Conservation (phyloP, 257 asterid species). For the Penstemon davidsonii region DNA sequence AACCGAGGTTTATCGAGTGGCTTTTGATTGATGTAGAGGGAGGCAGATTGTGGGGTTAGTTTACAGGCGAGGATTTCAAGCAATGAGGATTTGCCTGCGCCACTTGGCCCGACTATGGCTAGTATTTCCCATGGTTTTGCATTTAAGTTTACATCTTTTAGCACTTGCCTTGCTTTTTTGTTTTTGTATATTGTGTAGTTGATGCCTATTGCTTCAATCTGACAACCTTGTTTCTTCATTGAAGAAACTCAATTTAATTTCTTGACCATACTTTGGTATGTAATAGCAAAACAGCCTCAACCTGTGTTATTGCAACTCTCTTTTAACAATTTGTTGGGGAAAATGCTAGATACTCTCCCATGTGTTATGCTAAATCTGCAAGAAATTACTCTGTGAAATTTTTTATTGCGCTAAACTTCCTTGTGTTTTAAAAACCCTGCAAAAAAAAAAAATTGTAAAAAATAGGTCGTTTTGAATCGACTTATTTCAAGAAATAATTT, state of each 20-base stretch:
- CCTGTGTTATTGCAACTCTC: conserved; percentile 16
- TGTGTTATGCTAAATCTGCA: too few relatives aligned
- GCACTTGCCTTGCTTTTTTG: conserved; percentile 38
- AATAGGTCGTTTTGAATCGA: too few relatives aligned
- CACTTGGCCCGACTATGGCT: conserved; percentile 93
- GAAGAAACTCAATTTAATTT: conserved; percentile 33
- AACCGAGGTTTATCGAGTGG: conserved; percentile 60
- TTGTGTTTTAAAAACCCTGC: too few relatives aligned
- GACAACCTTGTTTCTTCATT: conserved; percentile 87
- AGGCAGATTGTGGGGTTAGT: conserved; percentile 52
- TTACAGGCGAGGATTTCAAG: conserved; percentile 85
- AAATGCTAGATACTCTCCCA: conserved; percentile 8
- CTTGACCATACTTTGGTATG: conserved; percentile 7
- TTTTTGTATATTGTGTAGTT: conserved; percentile 63
- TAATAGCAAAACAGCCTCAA: conserved; percentile 5
- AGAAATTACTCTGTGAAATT: too few relatives aligned
- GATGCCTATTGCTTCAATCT: conserved; percentile 83
- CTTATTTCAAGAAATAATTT: too few relatives aligned
- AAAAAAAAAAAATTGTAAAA: too few relatives aligned
- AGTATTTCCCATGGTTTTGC: conserved; percentile 86
- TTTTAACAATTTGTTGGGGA: conserved; percentile 16
- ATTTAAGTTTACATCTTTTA: conserved; percentile 56
- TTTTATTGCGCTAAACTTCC: too few relatives aligned
- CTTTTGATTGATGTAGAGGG: conserved; percentile 53
- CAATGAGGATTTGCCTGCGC: conserved; percentile 88